phyloP scores from a whole-genome alignment of 768 basidiomycete species.

The Hirschioporus abietinus region DNA sequence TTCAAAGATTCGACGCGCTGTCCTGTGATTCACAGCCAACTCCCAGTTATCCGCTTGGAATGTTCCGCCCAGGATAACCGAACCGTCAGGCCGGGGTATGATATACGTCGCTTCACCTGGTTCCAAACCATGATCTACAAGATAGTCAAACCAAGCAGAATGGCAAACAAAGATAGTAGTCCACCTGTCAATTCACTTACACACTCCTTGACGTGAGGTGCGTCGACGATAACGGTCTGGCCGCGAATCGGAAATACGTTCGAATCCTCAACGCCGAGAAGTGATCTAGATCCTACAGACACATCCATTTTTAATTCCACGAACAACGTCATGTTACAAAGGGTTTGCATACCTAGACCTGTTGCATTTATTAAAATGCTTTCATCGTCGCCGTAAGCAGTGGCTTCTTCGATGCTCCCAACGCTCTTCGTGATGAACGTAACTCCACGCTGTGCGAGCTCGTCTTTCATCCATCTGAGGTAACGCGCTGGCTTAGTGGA shows the following conservation, averaged over 20 bases:
- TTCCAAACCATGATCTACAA: not conserved
- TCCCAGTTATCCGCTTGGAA: constrained; percentile 47
- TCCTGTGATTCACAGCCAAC: constrained; percentile 37
- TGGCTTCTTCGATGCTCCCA: constrained; percentile 40
- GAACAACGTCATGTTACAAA: not conserved
- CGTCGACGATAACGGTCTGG: constrained; percentile 73
- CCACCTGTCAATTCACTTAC: constrained; percentile 19
- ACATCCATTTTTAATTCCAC: constrained; percentile 1
- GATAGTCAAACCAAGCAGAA: not conserved
- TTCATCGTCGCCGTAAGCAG: constrained; percentile 28
- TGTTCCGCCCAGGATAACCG: constrained; percentile 53
- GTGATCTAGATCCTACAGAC: constrained; percentile 51
- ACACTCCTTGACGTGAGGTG: constrained; percentile 52
- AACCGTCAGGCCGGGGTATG: constrained; percentile 52
- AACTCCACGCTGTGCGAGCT: constrained; percentile 35
- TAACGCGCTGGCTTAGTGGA: constrained; percentile 48
- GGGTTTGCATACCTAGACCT: constrained; percentile 37
- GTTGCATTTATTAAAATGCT: constrained; percentile 53
- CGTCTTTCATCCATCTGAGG: constrained; percentile 40
- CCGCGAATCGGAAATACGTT: constrained; percentile 74
- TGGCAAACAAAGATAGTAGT: not conserved
- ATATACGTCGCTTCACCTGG: constrained; percentile 43
- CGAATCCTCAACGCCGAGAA: constrained; percentile 80
- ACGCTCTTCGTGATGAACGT: constrained; percentile 38
- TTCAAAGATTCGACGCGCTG: constrained; percentile 40